Evolutionary conservation across 148 eudicot genomes (phyloP).

Genomic region (Rhododendron griersonianum): DNA sequence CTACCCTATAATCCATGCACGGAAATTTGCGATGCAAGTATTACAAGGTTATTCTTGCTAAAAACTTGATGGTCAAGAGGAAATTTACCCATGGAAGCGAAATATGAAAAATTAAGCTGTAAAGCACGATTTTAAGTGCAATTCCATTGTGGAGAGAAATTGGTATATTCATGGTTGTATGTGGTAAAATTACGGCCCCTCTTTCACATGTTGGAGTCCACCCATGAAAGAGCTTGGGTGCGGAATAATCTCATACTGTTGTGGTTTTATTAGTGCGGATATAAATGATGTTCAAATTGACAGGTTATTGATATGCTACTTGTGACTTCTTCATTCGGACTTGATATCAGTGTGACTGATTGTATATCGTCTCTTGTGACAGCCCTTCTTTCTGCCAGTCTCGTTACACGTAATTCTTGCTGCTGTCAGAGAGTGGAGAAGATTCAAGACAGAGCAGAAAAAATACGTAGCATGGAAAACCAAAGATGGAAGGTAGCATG

Average conservation of each 20-base stretch:
- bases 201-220: no score
- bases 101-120: background rate
- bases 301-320: background rate
- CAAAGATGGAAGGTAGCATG: slow-evolving; percentile 11
- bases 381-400: slow-evolving; percentile 93
- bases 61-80: background rate
- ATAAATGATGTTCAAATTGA: background rate
- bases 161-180: background rate
- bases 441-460: slow-evolving; percentile 62
- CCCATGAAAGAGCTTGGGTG: background rate
- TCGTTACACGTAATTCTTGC: slow-evolving; percentile 67
- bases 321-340: background rate
- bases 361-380: slow-evolving; percentile 14
- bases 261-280: background rate
- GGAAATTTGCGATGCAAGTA: background rate
- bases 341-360: background rate
- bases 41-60: background rate
- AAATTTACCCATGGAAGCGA: background rate
- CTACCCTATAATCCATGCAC: background rate
- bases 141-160: background rate
- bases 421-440: slow-evolving; percentile 69
- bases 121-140: background rate
- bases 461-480: slow-evolving; percentile 67
- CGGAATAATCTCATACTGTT: background rate
- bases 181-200: background rate